Conservation (phyloP, 2,329 filamentous ascomycete genomes). For the Parastagonospora avenae region DNA sequence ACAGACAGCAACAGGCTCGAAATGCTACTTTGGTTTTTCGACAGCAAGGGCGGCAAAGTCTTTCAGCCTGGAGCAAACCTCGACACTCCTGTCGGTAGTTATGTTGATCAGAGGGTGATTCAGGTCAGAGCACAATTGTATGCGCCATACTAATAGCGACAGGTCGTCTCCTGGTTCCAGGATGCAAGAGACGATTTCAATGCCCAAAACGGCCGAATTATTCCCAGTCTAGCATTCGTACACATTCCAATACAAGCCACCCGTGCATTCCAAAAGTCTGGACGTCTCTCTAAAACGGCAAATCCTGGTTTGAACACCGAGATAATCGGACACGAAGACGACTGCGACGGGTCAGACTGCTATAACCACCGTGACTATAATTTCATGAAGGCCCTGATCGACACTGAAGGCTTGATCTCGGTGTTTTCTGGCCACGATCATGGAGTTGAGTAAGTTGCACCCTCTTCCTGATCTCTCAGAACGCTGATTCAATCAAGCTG, state of each 20-base stretch:
- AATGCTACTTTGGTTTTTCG: conserved; percentile 74
- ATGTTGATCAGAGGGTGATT: conserved; percentile 30
- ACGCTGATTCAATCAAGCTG: conserved; percentile 14
- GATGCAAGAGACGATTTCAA: conserved; percentile 19
- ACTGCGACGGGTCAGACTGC: conserved; percentile 21
- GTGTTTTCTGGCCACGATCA: conserved; percentile 72
- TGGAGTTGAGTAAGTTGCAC: conserved; percentile 23
- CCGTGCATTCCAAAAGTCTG: conserved; percentile 50
- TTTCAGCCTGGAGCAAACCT: conserved; percentile 20
- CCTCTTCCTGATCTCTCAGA: background rate
- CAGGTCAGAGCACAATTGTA: background rate
- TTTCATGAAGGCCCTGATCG: conserved; percentile 67
- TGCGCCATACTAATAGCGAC: conserved; percentile 3
- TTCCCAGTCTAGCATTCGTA: conserved; percentile 61
- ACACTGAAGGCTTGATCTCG: conserved; percentile 54
- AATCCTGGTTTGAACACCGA: conserved; percentile 49
- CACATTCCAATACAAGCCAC: conserved; percentile 54
- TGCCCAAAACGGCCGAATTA: conserved; percentile 34
- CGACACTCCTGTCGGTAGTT: conserved; percentile 16
- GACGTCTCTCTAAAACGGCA: conserved; percentile 52
- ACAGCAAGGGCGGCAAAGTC: conserved; percentile 47
- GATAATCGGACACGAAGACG: conserved; percentile 28
- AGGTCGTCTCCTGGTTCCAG: conserved; percentile 38
- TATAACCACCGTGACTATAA: conserved; percentile 57
- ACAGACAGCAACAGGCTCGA: conserved; percentile 40